These are phyloP conservation scores for Eucalyptus fibrosa DNA, from an alignment of 345 rosid genomes.

Conservation along the genomic window DNA sequence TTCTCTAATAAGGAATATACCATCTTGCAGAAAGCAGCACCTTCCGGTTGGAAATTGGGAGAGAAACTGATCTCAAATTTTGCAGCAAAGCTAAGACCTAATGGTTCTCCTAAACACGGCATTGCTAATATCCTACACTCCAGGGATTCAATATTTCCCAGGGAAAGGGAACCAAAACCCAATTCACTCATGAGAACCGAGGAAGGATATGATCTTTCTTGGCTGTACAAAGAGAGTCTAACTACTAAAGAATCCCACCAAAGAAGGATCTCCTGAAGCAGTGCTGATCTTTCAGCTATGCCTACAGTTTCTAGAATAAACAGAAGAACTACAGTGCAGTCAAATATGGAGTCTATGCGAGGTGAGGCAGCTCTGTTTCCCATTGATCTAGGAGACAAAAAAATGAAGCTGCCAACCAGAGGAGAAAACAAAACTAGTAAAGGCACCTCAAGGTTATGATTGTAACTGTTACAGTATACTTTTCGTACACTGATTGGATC, in stretches of 20 bases:
- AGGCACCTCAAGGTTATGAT: not conserved
- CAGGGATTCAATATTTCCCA: not conserved
- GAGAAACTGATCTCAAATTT: constrained; percentile 39
- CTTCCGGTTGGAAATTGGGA: constrained; percentile 30
- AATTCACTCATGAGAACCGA: not conserved
- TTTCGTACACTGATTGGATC: not conserved
- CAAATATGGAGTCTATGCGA: not conserved
- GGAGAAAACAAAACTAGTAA: not conserved
- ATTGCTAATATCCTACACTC: not conserved
- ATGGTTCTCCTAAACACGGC: constrained; percentile 1
- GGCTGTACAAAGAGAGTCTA: not conserved
- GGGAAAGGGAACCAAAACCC: not conserved
- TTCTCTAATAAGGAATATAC: not conserved
- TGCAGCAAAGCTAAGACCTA: constrained; percentile 33
- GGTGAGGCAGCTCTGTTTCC: not conserved
- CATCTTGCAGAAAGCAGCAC: constrained; percentile 24
- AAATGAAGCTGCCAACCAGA: not conserved
- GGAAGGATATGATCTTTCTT: not conserved
- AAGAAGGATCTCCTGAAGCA: not conserved
- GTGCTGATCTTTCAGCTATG: not conserved
- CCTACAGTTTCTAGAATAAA: not conserved
- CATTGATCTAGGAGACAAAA: not conserved
- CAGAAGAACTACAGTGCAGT: not conserved
- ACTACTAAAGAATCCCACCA: not conserved
- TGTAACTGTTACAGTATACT: not conserved